Evolutionary conservation across 257 asterid genomes (phyloP).

Genomic region (Salvia rosmarinus): DNA sequence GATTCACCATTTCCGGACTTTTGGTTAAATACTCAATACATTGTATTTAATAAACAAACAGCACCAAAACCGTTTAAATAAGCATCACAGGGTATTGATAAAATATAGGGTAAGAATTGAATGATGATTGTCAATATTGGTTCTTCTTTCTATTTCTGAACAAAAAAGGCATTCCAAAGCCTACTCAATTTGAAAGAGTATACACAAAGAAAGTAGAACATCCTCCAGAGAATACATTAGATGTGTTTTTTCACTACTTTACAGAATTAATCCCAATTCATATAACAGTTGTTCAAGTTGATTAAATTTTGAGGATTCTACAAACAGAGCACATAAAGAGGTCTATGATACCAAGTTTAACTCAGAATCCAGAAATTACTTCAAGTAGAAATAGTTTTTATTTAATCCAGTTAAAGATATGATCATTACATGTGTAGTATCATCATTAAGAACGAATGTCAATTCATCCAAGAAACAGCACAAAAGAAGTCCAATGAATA

Average conservation of each 20-base stretch:
- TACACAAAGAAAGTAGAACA: slow-evolving; percentile 6
- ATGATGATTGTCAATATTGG: not conserved
- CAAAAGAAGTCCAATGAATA: not conserved
- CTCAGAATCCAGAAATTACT: slow-evolving; percentile 2
- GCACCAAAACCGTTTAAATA: slow-evolving; percentile 3
- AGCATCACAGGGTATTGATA: slow-evolving; percentile 5
- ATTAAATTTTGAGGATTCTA: slow-evolving; percentile 1
- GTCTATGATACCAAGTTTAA: not conserved
- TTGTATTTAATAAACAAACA: not conserved
- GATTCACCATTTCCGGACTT: not conserved
- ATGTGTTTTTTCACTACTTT: not conserved
- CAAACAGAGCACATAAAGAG: not conserved
- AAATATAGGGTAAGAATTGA: slow-evolving; percentile 15
- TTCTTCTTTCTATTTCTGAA: not conserved
- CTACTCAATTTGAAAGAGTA: not conserved
- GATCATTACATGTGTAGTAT: not conserved
- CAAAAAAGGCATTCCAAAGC: slow-evolving; percentile 11
- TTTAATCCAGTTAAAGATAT: not conserved
- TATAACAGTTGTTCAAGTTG: not conserved
- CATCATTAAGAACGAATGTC: not conserved
- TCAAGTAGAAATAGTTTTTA: not conserved
- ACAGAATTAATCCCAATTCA: not conserved
- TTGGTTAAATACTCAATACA: not conserved
- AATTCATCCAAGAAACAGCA: not conserved
- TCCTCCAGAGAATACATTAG: not conserved